phyloP scores from a whole-genome alignment of 2,329 filamentous ascomycete species.

The Dryadomyces quercus-mongolicae region DNA sequence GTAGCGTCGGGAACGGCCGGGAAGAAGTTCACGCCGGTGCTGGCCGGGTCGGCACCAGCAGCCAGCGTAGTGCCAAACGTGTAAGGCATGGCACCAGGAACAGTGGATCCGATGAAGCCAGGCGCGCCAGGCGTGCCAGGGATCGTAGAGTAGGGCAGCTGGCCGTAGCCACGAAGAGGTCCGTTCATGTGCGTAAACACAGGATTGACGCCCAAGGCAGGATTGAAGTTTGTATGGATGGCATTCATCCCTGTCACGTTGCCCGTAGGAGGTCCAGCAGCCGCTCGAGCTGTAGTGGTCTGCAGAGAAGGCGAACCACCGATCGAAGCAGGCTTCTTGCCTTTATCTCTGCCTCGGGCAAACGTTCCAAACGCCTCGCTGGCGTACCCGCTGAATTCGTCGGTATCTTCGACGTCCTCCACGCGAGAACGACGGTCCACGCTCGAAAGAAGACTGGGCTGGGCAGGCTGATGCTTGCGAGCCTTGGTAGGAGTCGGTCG shows the following conservation, averaged over 20 bases:
- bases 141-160: not conserved
- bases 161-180: not conserved
- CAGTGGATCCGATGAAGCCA: slow-evolving; percentile 14
- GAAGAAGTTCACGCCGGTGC: slow-evolving; percentile 38
- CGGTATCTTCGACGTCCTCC: slow-evolving; percentile 1
- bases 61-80: not conserved
- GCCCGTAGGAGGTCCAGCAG: not conserved
- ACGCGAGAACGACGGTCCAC: slow-evolving; percentile 6
- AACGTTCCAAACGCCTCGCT: not conserved
- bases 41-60: slow-evolving; percentile 6
- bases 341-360: not conserved
- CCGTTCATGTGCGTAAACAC: slow-evolving; percentile 10
- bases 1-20: slow-evolving; percentile 47
- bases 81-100: not conserved
- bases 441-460: not conserved
- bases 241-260: not conserved
- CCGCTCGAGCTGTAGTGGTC: slow-evolving; percentile 5
- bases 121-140: slow-evolving; percentile 5
- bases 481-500: not conserved
- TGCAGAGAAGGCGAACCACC: not conserved
- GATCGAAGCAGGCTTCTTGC: not conserved
- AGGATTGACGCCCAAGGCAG: slow-evolving; percentile 10
- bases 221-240: slow-evolving; percentile 7
- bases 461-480: not conserved
- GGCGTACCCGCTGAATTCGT: not conserved